Conservation (phyloP, 768 basidiomycete species). For the Rubroboletus satanas region DNA sequence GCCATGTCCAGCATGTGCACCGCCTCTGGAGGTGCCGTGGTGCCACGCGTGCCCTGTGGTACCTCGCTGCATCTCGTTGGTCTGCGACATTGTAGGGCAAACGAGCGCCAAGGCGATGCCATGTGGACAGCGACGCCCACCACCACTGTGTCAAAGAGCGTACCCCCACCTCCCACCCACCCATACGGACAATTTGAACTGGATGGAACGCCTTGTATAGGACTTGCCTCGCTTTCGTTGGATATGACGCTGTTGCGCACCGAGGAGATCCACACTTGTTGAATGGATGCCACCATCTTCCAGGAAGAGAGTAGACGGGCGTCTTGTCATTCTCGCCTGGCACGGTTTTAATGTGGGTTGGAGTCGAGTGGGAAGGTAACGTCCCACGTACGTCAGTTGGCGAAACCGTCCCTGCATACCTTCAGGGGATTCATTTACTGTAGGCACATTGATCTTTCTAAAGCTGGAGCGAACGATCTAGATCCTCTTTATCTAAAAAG, state of each 20-base stretch:
- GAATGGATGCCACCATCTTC: not conserved
- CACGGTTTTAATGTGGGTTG: not conserved
- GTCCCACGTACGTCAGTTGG: not conserved
- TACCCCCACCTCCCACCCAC: slow-evolving; percentile 19
- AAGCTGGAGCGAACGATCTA: not conserved
- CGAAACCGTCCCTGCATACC: not conserved
- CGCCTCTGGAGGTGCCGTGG: not conserved
- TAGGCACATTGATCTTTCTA: not conserved
- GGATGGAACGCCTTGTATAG: not conserved
- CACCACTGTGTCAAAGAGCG: not conserved
- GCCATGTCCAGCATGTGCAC: not conserved
- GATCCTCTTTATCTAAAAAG: not conserved
- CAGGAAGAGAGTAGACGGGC: too few species aligned
- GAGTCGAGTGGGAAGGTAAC: not conserved
- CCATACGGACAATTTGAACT: slow-evolving; percentile 14
- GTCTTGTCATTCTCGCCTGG: not conserved
- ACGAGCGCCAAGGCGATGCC: not conserved
- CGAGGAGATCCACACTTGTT: slow-evolving; percentile 3
- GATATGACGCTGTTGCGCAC: not conserved
- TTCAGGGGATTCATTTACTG: not conserved
- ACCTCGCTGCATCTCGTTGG: not conserved
- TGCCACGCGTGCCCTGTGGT: not conserved
- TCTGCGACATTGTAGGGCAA: not conserved
- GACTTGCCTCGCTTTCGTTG: not conserved
- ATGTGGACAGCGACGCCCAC: not conserved